Evolutionary conservation across 805 yeast genomes (phyloP).

Genomic region (Candida sanyiensis): DNA sequence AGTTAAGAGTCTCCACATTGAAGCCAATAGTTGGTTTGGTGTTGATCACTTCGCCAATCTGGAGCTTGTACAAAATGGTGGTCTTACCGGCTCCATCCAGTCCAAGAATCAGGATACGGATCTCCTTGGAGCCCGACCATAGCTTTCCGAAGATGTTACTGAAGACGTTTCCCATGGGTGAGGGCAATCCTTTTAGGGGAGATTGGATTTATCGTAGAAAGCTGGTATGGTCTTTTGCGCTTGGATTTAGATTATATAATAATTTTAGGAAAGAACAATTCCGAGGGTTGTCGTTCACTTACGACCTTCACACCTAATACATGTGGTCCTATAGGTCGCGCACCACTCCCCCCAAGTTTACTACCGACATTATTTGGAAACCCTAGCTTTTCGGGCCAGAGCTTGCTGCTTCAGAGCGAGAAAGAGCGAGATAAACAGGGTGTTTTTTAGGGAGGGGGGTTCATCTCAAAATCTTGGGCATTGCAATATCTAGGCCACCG

Average conservation of each 20-base stretch:
- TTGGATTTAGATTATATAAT: not conserved
- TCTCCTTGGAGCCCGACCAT: slow-evolving; percentile 88
- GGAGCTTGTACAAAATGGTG: slow-evolving; percentile 84
- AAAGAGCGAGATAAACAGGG: no score
- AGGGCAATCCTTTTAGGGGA: no score
- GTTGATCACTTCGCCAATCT: slow-evolving; percentile 73
- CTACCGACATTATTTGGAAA: no score
- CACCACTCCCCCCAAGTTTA: no score
- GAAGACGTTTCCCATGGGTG: slow-evolving; percentile 92
- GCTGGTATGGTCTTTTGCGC: not conserved
- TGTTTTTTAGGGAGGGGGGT: no score
- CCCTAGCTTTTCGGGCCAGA: no score
- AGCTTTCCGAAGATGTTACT: slow-evolving; percentile 79
- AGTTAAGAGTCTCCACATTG: slow-evolving; percentile 87
- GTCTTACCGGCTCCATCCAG: slow-evolving; percentile 98
- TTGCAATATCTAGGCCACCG: no score
- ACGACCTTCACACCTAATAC: no score
- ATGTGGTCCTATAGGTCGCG: no score
- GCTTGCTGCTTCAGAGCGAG: no score
- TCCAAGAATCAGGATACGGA: slow-evolving; percentile 84
- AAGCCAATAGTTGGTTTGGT: slow-evolving; percentile 86
- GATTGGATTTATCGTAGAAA: not conserved
- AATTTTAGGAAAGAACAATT: not conserved
- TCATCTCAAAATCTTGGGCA: no score
- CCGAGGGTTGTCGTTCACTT: no score